Conservation (phyloP, 148 eudicot species). For the Amaranthus cruentus region DNA sequence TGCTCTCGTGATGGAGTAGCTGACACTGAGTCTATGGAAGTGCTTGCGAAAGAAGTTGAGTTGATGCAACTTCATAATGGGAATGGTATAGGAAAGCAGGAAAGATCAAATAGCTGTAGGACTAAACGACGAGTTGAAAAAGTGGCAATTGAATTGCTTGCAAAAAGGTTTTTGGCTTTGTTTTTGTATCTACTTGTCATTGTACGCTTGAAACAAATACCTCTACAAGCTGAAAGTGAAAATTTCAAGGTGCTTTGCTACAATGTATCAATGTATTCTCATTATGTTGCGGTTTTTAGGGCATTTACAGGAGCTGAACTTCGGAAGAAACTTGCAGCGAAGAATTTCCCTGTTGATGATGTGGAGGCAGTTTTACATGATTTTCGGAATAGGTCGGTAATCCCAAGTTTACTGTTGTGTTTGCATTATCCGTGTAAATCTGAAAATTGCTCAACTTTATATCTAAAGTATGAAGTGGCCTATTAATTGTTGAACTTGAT, state of each 20-base stretch:
- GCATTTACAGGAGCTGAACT: constrained; percentile 68
- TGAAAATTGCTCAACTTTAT: background rate
- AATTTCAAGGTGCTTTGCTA: background rate
- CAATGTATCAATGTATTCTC: background rate
- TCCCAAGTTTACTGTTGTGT: background rate
- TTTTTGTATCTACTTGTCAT: background rate
- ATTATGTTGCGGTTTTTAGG: constrained; percentile 31
- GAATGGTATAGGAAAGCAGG: constrained; percentile 10
- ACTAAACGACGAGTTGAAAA: constrained; percentile 42
- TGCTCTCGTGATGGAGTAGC: constrained; percentile 14
- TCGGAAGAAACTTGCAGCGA: constrained; percentile 64
- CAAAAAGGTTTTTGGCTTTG: constrained; percentile 38
- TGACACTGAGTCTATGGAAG: constrained; percentile 37
- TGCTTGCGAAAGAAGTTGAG: constrained; percentile 35
- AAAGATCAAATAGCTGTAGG: constrained; percentile 14
- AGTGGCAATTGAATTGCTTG: constrained; percentile 49
- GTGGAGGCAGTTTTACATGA: constrained; percentile 56
- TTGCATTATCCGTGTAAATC: background rate
- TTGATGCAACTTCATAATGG: constrained; percentile 20
- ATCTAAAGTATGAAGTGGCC: background rate
- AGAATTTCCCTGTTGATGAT: constrained; percentile 40
- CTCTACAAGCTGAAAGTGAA: background rate
- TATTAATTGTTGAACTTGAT: background rate
- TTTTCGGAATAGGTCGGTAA: constrained; percentile 57
- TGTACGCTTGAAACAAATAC: background rate